Evolutionary conservation across 768 basidiomycete genomes (phyloP).

Genomic region (Pluteus cervinus): DNA sequence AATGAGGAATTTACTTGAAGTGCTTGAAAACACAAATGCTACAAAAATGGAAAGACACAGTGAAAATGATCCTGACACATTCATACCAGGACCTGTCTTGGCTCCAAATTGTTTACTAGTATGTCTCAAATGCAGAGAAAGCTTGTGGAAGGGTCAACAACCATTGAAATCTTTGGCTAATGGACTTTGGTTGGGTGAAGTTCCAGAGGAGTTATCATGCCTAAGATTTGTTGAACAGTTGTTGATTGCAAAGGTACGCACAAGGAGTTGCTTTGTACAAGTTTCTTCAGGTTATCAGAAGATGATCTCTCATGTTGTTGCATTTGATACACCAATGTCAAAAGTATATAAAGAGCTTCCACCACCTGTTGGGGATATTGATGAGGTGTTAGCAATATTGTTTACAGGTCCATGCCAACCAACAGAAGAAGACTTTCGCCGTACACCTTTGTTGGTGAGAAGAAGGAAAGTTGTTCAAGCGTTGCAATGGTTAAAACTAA

Average conservation of each 20-base stretch:
- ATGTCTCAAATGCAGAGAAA: too few relatives aligned
- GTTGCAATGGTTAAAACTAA: slow-evolving; percentile 20
- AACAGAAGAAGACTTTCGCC: slow-evolving; percentile 9
- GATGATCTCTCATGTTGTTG: slow-evolving; percentile 2
- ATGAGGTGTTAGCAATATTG: slow-evolving; percentile 12
- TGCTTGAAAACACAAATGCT: too few relatives aligned
- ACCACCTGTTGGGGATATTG: slow-evolving; percentile 26
- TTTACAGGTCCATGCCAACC: slow-evolving; percentile 28
- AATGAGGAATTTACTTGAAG: too few relatives aligned
- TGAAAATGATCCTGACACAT: too few relatives aligned
- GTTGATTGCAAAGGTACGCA: slow-evolving; percentile 14
- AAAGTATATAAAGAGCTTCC: slow-evolving; percentile 31
- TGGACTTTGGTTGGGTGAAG: slow-evolving; percentile 25
- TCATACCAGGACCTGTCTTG: too few relatives aligned
- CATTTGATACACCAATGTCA: background rate
- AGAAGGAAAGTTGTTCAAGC: slow-evolving; percentile 13
- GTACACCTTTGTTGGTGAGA: slow-evolving; percentile 18
- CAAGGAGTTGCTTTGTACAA: slow-evolving; percentile 16
- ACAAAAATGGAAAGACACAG: too few relatives aligned
- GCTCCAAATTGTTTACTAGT: too few relatives aligned
- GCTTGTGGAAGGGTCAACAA: background rate
- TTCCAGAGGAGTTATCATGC: slow-evolving; percentile 14
- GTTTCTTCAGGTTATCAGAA: slow-evolving; percentile 9
- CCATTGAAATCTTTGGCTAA: slow-evolving; percentile 14
- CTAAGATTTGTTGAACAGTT: slow-evolving; percentile 19